These are phyloP conservation scores for Panaeolus papilionaceus DNA, from an alignment of 768 basidiomycete genomes.

Conservation along the genomic window DNA sequence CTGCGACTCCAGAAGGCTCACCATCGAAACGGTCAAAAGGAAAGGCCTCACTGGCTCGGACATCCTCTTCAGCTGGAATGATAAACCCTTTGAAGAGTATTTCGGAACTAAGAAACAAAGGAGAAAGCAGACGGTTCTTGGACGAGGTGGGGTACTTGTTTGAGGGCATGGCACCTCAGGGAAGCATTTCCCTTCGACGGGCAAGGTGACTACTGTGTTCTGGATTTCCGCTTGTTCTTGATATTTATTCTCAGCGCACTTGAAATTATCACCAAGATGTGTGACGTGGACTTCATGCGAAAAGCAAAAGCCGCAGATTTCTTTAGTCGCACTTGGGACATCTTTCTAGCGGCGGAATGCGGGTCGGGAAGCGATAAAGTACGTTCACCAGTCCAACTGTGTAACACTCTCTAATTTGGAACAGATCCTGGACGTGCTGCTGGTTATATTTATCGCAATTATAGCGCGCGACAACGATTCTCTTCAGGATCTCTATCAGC, in stretches of 20 bases:
- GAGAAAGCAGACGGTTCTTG: constrained; percentile 78
- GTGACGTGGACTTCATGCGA: constrained; percentile 76
- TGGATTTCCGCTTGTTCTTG: constrained; percentile 4
- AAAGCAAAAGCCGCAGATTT: constrained; percentile 84
- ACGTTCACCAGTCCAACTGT: neutral
- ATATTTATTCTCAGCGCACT: constrained; percentile 57
- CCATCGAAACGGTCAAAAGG: constrained; percentile 42
- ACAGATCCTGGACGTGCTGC: constrained; percentile 69
- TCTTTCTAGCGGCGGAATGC: constrained; percentile 62
- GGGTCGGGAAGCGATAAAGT: constrained; percentile 65
- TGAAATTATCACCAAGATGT: constrained; percentile 78
- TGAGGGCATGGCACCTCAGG: constrained; percentile 70
- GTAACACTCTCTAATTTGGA: constrained; percentile 3
- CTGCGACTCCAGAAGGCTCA: constrained; percentile 41
- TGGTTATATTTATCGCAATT: constrained; percentile 67
- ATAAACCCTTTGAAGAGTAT: constrained; percentile 82
- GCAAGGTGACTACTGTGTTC: constrained; percentile 57
- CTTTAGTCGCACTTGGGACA: constrained; percentile 70
- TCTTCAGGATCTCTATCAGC: constrained; percentile 46
- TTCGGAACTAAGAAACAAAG: constrained; percentile 80
- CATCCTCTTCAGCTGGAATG: constrained; percentile 57
- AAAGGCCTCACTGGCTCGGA: constrained; percentile 37
- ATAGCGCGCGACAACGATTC: constrained; percentile 64
- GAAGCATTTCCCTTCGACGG: constrained; percentile 61
- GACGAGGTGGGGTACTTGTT: constrained; percentile 88